A percentile compares a stretch with the other conserved stretches of the same genome.
Conservation (phyloP, 371 early-diverging fungal species). For the Mortierella sp. region DNA sequence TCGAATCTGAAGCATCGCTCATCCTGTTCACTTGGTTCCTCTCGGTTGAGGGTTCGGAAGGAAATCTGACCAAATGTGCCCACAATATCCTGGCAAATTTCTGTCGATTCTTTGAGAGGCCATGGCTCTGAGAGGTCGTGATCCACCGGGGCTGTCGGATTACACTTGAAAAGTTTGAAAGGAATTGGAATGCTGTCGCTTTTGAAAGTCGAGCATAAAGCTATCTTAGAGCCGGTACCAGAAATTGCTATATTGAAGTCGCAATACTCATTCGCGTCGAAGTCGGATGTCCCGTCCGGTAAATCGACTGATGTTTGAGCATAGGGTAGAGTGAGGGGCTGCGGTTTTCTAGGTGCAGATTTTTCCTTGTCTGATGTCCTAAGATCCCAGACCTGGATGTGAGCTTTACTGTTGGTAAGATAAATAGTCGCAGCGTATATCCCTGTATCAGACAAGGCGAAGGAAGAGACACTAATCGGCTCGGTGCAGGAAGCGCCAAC, state of each 20-base stretch:
- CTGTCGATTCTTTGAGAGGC: too few species aligned
- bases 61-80: background rate
- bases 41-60: background rate
- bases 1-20: slow-evolving; percentile 9
- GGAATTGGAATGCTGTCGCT: too few species aligned
- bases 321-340: too few species aligned
- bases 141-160: too few species aligned
- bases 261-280: too few species aligned
- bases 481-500: background rate
- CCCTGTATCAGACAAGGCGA: slow-evolving; percentile 8
- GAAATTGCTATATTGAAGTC: too few species aligned
- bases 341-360: background rate
- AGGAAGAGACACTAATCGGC: background rate
- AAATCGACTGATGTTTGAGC: background rate
- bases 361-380: background rate
- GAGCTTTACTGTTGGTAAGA: background rate
- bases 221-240: too few species aligned
- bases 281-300: too few species aligned
- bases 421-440: slow-evolving; percentile 1
- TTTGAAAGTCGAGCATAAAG: too few species aligned
- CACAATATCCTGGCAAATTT: background rate
- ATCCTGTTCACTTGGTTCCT: too few species aligned
- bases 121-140: too few species aligned
- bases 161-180: too few species aligned
- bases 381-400: slow-evolving; percentile 16